Conservation (phyloP, 345 rosid species). For the Noccaea caerulescens region DNA sequence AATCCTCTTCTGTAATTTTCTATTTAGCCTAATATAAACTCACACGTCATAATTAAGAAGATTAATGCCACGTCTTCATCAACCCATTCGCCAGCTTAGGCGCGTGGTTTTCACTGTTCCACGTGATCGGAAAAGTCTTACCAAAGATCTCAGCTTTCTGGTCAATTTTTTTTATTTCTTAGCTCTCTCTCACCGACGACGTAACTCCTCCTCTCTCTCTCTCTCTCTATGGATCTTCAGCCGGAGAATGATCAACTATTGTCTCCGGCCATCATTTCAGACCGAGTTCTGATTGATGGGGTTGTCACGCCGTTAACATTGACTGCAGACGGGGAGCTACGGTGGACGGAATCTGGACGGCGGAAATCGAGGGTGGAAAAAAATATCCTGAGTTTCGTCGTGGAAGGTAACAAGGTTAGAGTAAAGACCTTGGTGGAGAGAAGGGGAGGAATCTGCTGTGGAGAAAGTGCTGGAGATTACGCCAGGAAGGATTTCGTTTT, state of each 20-base stretch:
- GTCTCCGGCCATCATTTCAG: constrained; percentile 44
- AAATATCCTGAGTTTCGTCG: constrained; percentile 68
- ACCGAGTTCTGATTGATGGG: constrained; percentile 57
- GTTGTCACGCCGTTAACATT: constrained; percentile 47
- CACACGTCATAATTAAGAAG: background rate
- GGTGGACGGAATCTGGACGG: constrained; percentile 53
- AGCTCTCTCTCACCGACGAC: constrained; percentile 11
- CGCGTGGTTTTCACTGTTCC: constrained; percentile 11
- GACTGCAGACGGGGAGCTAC: constrained; percentile 60
- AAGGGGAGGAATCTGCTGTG: constrained; percentile 58
- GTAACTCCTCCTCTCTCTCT: background rate
- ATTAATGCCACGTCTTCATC: background rate
- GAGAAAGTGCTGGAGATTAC: constrained; percentile 48
- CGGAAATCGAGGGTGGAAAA: constrained; percentile 54
- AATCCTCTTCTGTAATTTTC: background rate
- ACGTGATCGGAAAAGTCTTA: constrained; percentile 11
- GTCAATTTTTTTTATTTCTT: background rate
- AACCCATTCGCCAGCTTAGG: background rate
- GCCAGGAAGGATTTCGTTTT: constrained; percentile 73
- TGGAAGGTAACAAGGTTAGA: constrained; percentile 59
- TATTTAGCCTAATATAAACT: background rate
- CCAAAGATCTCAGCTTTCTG: constrained; percentile 7
- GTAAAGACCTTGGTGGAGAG: constrained; percentile 55
- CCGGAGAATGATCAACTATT: constrained; percentile 28
- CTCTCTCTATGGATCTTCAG: constrained; percentile 40